Base-by-base conservation (phyloP, 257 asterid genomes). In the Solanum etuberosum region DNA sequence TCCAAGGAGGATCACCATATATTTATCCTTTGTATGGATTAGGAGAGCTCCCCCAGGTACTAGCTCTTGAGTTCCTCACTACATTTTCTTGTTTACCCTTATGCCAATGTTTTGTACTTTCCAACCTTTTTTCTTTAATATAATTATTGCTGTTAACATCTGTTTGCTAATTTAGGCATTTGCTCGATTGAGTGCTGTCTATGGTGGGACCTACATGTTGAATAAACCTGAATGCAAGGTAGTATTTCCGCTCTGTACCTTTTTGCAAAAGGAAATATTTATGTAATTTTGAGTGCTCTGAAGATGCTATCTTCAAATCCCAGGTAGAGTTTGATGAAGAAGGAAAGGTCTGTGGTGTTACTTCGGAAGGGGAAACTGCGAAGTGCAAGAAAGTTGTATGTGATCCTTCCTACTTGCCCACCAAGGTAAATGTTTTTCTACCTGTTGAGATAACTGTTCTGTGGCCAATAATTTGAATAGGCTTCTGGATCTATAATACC, bases 201-300 rank as follows among this genome's bases (percentile, higher is more conserved):
- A 95, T 90, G 99, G 99, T 88, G 99, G 99, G 91, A 96, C 99
- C 85, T 96, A 96, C 91, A 96, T 96, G 99, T 89, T 96, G 95
- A 92, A 90, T 89, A 96, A 96, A 89, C 99, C 98, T 40, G 98
- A 95, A 78, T 96, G 99, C 94, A 94, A 94, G 98, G 99, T 95
- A 77, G 70, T 23, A 21, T 88, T 43, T 63, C 37, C 71, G 21
- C 48, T 85, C 77, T 81, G 43, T 81, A 46, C 35, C 84, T 43
- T 46, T 78, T 46, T 46, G 84, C 65, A 15, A 76, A 76, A 14
- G 48, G 81, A 76, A n/a, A 43, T 42, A 40, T 42, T 43, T 27
- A 27, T 46, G 15, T 16, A 80, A 48, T 18, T 80, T 4, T 48
- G 12, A 81, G 43, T 48, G 31, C 21, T 48, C 70, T 81, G 70